Base-by-base conservation (phyloP, 345 rosid species). In the Eucalyptus grandis region DNA sequence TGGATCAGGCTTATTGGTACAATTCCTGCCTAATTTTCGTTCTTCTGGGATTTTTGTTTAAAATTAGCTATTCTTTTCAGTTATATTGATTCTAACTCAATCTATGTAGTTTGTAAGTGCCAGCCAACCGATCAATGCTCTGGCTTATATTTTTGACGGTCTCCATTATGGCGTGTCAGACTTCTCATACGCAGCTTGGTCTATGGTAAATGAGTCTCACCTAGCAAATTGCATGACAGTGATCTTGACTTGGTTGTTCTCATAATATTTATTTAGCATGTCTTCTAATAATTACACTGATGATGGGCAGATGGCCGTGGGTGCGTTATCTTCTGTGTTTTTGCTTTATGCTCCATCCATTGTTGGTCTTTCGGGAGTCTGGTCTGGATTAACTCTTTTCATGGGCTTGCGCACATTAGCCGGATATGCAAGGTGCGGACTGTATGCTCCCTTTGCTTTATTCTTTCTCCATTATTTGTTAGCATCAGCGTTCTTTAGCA, bases 101-200 rank as follows among this genome's bases (percentile, higher is more conserved):
- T 81, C 34, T 72, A 40, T 88, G 65, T 91, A 92, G 95, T 94
- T 92, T 81, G 92, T 94, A 27, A 88, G 93, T 67, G 91, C 88
- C 46, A 92, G 92, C 60, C 91, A 92, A 88, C 95, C 94, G 14
- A 65, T 93, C 87, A 91, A 90, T 86, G 93, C 93, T 17, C 69
- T 93, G 86, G 95, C 95, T 69, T 94, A 91, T 65, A 90, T 91
- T 30, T 94, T 93, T 43, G 95, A 94, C 50, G 95, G 95, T 81
- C 91, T 94, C 87, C 94, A 94, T 77, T 94, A 91, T 21, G 94
- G 95, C 11, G 87, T 93, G n/a, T 93, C 94, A 2, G 94, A 94
- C 89, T 94, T 94, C 62, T 87, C 92, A 22, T 93, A 90, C 43
- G 93, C 94, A 30, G 95, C 95, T n/a, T 91, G 87, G 90, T 93